phyloP scores from a whole-genome alignment of 768 basidiomycete genomes.

The Rubroboletus satanas region DNA sequence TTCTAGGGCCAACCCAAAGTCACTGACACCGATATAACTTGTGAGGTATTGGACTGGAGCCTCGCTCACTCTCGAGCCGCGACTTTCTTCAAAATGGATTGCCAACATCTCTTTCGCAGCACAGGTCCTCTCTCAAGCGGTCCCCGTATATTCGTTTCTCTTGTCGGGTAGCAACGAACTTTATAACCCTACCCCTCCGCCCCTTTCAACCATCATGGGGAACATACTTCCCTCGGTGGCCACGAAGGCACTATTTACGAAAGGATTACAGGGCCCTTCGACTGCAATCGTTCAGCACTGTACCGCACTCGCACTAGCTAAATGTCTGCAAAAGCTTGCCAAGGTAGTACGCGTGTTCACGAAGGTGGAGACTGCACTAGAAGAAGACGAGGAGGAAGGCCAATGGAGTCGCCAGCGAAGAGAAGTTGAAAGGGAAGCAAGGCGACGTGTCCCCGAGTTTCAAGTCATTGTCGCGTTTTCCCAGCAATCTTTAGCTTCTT shows the following conservation, averaged over 20 bases:
- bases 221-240: conserved; percentile 74
- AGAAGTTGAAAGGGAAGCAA: conserved; percentile 74
- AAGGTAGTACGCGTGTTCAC: conserved; percentile 47
- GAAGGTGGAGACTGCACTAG: conserved; percentile 50
- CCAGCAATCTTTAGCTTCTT: conserved; percentile 42
- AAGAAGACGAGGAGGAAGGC: conserved; percentile 59
- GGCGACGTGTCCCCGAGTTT: conserved; percentile 80
- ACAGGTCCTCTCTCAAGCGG: conserved; percentile 68
- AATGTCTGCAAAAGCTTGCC: conserved; percentile 70
- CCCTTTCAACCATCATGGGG: conserved; percentile 64
- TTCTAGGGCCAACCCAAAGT: background rate
- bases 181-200: conserved; percentile 72
- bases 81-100: conserved; percentile 88
- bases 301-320: conserved; percentile 71
- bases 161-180: conserved; percentile 41
- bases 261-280: conserved; percentile 70
- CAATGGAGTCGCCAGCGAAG: conserved; percentile 64
- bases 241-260: conserved; percentile 71
- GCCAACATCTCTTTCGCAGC: conserved; percentile 83
- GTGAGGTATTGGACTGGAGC: conserved; percentile 68
- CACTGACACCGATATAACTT: conserved; percentile 7
- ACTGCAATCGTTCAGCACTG: conserved; percentile 77
- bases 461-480: conserved; percentile 82
- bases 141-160: conserved; percentile 63
- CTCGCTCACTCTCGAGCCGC: conserved; percentile 74